Evolutionary conservation across 208 protist species (phyloP).

Genomic region (Leishmania guyanensis): DNA sequence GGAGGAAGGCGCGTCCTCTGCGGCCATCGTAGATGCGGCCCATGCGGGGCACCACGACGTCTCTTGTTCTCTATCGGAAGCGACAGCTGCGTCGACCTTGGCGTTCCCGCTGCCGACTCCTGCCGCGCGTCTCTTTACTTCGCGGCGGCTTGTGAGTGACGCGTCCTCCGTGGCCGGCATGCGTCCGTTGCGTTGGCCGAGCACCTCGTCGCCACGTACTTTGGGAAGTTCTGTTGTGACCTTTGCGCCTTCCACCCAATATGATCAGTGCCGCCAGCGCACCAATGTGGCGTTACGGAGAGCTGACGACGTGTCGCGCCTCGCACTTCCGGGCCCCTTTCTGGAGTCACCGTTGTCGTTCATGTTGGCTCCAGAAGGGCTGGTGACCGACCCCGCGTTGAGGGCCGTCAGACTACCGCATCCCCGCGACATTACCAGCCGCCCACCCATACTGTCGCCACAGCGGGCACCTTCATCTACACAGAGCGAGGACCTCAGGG

Average conservation of each 20-base stretch:
- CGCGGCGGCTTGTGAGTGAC: background rate
- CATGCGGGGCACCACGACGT: background rate
- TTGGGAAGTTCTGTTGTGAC: constrained; percentile 2
- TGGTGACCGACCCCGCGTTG: background rate
- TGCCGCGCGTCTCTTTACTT: background rate
- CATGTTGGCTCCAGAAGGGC: background rate
- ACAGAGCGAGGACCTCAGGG: background rate
- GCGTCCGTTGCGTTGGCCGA: background rate
- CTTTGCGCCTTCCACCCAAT: constrained; percentile 21
- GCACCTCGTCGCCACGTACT: background rate
- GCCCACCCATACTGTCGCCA: background rate
- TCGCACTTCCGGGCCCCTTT: no score
- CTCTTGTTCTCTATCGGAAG: background rate
- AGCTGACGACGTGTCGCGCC: background rate
- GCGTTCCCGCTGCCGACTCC: background rate
- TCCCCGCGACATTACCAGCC: background rate
- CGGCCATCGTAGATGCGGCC: background rate
- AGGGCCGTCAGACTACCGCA: background rate
- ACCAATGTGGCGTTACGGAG: constrained; percentile 18
- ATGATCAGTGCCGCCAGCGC: constrained; percentile 20
- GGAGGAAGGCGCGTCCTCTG: background rate
- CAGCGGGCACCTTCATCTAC: background rate
- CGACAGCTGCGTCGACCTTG: background rate
- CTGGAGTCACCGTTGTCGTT: background rate
- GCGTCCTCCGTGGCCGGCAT: background rate